Evolutionary conservation across 371 early-diverging fungal species (phyloP).

Genomic region (Mortierella sp.): DNA sequence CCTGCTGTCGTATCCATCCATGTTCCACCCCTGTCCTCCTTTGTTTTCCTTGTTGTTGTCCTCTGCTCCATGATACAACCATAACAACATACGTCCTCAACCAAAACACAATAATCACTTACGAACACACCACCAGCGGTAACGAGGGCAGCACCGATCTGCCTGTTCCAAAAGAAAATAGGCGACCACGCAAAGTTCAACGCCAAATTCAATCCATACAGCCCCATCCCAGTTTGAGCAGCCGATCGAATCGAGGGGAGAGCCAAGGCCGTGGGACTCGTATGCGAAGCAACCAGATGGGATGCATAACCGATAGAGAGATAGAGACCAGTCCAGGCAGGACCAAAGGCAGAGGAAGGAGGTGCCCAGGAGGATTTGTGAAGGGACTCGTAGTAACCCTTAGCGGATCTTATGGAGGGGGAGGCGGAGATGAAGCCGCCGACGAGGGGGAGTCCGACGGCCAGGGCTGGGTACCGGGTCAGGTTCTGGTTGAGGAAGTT

Average conservation of each 20-base stretch:
- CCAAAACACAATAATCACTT: slow-evolving; percentile 4
- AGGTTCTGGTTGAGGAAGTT: slow-evolving; percentile 35
- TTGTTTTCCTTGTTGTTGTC: neutral
- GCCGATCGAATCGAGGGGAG: slow-evolving; percentile 10
- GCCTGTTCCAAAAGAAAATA: slow-evolving; percentile 39
- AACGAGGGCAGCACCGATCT: slow-evolving; percentile 45
- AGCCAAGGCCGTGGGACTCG: slow-evolving; percentile 24
- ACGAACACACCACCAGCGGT: slow-evolving; percentile 47
- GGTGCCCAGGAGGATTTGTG: slow-evolving; percentile 34
- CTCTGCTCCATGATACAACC: neutral
- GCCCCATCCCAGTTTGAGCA: slow-evolving; percentile 35
- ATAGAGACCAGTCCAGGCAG: slow-evolving; percentile 38
- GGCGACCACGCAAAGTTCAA: slow-evolving; percentile 54
- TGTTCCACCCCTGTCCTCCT: neutral
- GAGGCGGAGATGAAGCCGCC: slow-evolving; percentile 47
- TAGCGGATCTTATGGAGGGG: slow-evolving; percentile 9
- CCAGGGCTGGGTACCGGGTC: slow-evolving; percentile 48
- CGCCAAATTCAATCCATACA: slow-evolving; percentile 44
- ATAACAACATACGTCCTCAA: neutral
- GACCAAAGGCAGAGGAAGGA: slow-evolving; percentile 27
- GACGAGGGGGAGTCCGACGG: slow-evolving; percentile 45
- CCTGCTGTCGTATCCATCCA: neutral
- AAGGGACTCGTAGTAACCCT: slow-evolving; percentile 28
- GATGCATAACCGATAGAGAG: slow-evolving; percentile 46
- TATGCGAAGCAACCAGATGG: slow-evolving; percentile 31